phyloP scores from a whole-genome alignment of 2,329 filamentous ascomycete genomes.

The Onygenales sp. region DNA sequence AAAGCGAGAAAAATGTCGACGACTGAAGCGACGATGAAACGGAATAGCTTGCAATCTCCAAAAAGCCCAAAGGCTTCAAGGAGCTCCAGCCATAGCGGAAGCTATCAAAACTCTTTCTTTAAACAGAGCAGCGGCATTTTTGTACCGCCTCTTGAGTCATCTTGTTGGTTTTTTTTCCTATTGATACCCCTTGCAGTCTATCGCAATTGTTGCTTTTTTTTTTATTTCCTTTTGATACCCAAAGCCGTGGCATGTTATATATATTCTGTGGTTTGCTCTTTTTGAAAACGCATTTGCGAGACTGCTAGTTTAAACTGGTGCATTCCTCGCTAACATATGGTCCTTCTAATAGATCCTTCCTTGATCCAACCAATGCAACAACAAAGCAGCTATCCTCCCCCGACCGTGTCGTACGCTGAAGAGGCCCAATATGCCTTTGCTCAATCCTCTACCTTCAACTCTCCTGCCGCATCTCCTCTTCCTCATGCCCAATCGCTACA shows the following conservation, averaged over 20 bases:
- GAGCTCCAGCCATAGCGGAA: constrained; percentile 1
- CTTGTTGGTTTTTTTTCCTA: constrained; percentile 40
- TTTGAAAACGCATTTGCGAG: background rate
- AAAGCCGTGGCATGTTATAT: no score
- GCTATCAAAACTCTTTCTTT: constrained; percentile 37
- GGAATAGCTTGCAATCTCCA: background rate
- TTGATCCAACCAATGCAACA: constrained; percentile 44
- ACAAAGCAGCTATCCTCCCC: constrained; percentile 19
- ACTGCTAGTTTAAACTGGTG: background rate
- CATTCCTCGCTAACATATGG: background rate
- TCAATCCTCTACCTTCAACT: constrained; percentile 20
- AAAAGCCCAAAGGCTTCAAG: background rate
- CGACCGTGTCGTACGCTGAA: constrained; percentile 25
- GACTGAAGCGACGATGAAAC: constrained; percentile 3
- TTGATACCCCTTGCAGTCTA: constrained; percentile 5
- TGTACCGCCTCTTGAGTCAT: constrained; percentile 42
- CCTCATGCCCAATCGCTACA: constrained; percentile 17
- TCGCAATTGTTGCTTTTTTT: constrained; percentile 8
- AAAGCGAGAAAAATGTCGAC: constrained; percentile 11
- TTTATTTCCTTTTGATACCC: constrained; percentile 10
- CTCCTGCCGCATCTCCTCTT: constrained; percentile 19
- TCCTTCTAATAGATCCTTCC: constrained; percentile 42
- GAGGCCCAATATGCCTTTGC: constrained; percentile 21
- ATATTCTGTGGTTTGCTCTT: background rate
- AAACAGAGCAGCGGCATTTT: constrained; percentile 46